phyloP scores from a whole-genome alignment of 805 yeast species.

The Spathaspora passalidarum region DNA sequence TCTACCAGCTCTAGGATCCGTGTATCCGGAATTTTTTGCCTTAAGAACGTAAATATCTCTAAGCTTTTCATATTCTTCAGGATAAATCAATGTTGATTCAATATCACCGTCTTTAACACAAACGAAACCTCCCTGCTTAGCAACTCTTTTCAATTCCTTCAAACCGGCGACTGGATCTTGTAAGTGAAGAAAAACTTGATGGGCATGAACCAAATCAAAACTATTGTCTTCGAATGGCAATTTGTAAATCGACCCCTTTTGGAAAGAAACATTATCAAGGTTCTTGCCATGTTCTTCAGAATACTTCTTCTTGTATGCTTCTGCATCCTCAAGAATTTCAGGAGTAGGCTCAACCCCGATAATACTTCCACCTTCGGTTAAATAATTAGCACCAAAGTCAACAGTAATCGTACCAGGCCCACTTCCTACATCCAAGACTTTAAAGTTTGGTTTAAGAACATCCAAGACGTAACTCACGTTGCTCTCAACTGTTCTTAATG shows the following conservation, averaged over 20 bases:
- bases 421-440: conserved; percentile 41
- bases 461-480: conserved; percentile 23
- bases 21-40: conserved; percentile 9
- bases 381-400: conserved; percentile 27
- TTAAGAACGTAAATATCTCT: conserved; percentile 3
- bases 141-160: conserved; percentile 34
- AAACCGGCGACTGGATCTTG: conserved; percentile 30
- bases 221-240: conserved; percentile 32
- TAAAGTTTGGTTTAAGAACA: conserved; percentile 19
- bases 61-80: conserved; percentile 13
- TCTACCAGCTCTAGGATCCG: conserved; percentile 17
- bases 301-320: conserved; percentile 6
- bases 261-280: conserved; percentile 19
- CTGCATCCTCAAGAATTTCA: conserved; percentile 25
- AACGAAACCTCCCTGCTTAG: conserved; percentile 29
- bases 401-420: conserved; percentile 42
- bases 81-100: conserved; percentile 14
- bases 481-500: conserved; percentile 32
- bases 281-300: not conserved
- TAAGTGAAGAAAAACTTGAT: conserved; percentile 37
- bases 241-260: conserved; percentile 26
- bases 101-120: conserved; percentile 32
- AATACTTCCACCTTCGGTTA: conserved; percentile 19
- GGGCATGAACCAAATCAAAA: conserved; percentile 39
- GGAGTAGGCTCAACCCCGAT: conserved; percentile 31